Conservation (phyloP, 2,329 filamentous ascomycete species). For the Fusarium chaquense region DNA sequence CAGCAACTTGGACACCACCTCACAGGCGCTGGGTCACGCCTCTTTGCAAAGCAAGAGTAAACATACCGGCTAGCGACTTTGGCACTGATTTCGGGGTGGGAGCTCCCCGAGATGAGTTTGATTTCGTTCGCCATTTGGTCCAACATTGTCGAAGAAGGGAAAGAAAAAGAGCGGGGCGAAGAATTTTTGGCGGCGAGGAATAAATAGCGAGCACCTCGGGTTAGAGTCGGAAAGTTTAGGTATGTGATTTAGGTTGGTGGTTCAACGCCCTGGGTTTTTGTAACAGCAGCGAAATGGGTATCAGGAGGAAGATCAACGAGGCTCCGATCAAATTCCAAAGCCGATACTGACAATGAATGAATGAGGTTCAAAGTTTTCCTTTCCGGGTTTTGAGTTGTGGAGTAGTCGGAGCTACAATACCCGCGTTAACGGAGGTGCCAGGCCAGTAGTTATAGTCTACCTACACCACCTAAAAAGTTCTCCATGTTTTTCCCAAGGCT, state of each 20-base stretch:
- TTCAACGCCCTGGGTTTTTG: conserved; percentile 23
- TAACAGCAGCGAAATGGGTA: neutral
- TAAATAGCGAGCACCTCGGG: conserved; percentile 40
- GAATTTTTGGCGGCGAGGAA: conserved; percentile 46
- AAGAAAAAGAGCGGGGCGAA: conserved; percentile 45
- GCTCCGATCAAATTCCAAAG: conserved; percentile 38
- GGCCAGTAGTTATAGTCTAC: conserved; percentile 1
- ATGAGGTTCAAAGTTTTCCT: conserved; percentile 46
- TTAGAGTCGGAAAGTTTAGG: conserved; percentile 27
- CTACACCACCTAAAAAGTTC: conserved; percentile 1
- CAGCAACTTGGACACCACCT: conserved; percentile 37
- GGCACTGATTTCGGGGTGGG: conserved; percentile 61
- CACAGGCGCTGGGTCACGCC: conserved; percentile 11
- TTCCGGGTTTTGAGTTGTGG: conserved; percentile 43
- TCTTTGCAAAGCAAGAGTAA: conserved; percentile 18
- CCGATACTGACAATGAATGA: conserved; percentile 4
- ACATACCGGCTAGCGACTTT: conserved; percentile 60
- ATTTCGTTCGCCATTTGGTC: conserved; percentile 66
- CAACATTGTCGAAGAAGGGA: conserved; percentile 51
- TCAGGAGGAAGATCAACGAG: conserved; percentile 1
- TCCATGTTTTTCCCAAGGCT: conserved; percentile 2
- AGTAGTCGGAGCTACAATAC: conserved; percentile 30
- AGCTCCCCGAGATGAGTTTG: conserved; percentile 64
- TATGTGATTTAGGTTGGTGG: conserved; percentile 40
- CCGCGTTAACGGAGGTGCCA: conserved; percentile 4